Percentiles rank a stretch among this genome's conserved stretches.
Evolutionary conservation across 176 grass and related monocot species (phyloP).

Genomic region (Zoysia japonica): DNA sequence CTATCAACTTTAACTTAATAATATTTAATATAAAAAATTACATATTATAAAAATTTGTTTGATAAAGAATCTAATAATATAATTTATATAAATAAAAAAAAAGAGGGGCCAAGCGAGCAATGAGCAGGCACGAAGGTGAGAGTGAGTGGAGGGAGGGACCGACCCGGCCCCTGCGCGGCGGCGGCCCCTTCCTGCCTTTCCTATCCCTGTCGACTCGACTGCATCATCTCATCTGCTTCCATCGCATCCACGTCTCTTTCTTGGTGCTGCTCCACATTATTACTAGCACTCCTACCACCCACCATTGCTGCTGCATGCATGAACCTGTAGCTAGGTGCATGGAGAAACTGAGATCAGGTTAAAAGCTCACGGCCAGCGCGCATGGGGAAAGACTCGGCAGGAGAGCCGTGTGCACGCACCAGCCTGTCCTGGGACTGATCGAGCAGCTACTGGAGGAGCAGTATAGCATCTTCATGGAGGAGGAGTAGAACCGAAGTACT

Average conservation of each 20-base stretch:
- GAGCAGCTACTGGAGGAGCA: not conserved
- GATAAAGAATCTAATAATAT: no score
- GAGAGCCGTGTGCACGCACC: no score
- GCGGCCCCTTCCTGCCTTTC: not conserved
- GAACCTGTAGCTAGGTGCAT: constrained; percentile 27
- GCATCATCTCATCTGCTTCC: not conserved
- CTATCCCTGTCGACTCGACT: not conserved
- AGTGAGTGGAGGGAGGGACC: constrained; percentile 35
- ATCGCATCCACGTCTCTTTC: constrained; percentile 20
- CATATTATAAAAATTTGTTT: no score
- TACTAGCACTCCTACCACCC: not conserved
- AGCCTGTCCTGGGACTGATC: no score
- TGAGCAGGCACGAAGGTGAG: not conserved
- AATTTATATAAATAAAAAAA: not conserved
- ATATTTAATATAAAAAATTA: no score
- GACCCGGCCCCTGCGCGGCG: no score
- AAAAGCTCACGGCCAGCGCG: no score
- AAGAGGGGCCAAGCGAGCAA: constrained; percentile 14
- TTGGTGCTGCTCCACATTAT: constrained; percentile 12
- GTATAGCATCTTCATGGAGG: no score
- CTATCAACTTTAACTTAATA: no score
- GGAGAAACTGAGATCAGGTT: not conserved
- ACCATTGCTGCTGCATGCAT: not conserved
- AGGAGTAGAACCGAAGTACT: no score
- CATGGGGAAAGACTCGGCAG: no score